Base-by-base conservation (phyloP, 495 filamentous ascomycete species). In the Podospora conica region DNA sequence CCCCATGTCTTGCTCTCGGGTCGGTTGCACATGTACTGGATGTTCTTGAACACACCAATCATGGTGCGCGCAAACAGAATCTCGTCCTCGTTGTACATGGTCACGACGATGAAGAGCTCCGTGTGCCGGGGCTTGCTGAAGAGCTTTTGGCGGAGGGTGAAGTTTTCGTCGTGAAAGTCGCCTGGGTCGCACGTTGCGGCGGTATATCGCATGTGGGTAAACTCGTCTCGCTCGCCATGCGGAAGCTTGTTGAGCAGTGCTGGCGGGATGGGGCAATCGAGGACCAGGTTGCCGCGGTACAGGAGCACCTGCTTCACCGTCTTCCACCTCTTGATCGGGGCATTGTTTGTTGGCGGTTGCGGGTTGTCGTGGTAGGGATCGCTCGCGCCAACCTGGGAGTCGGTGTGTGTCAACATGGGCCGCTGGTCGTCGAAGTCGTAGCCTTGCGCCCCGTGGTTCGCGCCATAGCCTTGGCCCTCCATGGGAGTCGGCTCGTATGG, bases 51-150 rank as follows among this genome's bases (percentile, higher is more conserved):
- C 1, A 99, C 94, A 78, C 96, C 96, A 9, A 89, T 91, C 92
- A 99, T 91, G 3, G 96, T 99, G 40, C 96, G 87, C 48, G 96
- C 93, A 73, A 99, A 97, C 20, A 98, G 84, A 66, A 97, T 90
- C 65, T 98, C 96, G 74, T 99, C 93, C 75, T 99, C 96, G 72
- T 99, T 99, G 80, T 92, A 99, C 96, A 99, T 99, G 29, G 96
- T 99, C 53, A 99, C 85, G 9, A 91, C 95, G 73, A 99, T 97
- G 78, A 99, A 98, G 0, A 99, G 83, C 80, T 99, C 96, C 0
- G 96, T 99, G 71, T 96, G 88, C 54, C 96, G 82, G 11, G 92
- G 88, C 77, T 96, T 96, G 63, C 91, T 91, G 76, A 98, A 98
- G 10, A 99, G 85, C 76, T 87, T 88, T 78, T 99, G 96, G 40